phyloP scores from a whole-genome alignment of 257 asterid genomes.

The Jasminum sambac region DNA sequence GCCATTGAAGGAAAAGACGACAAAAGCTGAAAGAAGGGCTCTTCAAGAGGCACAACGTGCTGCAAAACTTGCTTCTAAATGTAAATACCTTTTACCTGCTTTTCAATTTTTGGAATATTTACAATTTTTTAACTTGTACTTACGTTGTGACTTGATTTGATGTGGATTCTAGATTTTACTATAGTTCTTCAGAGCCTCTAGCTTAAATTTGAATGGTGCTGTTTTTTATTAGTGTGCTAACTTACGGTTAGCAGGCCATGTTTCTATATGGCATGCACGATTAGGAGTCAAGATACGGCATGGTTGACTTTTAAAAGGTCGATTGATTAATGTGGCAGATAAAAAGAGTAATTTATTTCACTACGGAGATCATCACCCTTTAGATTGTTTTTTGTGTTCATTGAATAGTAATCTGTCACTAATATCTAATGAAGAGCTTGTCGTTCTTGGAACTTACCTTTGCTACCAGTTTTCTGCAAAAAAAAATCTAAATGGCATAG shows the following conservation, averaged over 20 bases:
- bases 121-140: not conserved
- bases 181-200: not conserved
- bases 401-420: not conserved
- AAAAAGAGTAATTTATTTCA: not conserved
- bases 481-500: not conserved
- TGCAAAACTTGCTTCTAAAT: constrained; percentile 83
- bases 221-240: not conserved
- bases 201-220: not conserved
- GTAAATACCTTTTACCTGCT: constrained; percentile 29
- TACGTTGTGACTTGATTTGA: constrained; percentile 1
- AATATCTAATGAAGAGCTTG: not conserved
- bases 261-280: not conserved
- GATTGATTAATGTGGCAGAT: not conserved
- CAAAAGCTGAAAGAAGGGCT: constrained; percentile 96
- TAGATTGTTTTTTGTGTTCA: not conserved
- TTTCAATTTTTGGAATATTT: constrained; percentile 6
- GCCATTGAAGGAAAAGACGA: constrained; percentile 72
- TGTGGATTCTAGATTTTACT: not conserved
- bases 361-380: not conserved
- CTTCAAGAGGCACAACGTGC: constrained; percentile 94
- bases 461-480: not conserved
- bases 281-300: not conserved
- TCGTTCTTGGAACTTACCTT: not conserved
- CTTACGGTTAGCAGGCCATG: not conserved
- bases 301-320: not conserved